These are phyloP conservation scores for Wallemia hederae DNA, from an alignment of 1,284 basidiomycete genomes.

Conservation along the genomic window DNA sequence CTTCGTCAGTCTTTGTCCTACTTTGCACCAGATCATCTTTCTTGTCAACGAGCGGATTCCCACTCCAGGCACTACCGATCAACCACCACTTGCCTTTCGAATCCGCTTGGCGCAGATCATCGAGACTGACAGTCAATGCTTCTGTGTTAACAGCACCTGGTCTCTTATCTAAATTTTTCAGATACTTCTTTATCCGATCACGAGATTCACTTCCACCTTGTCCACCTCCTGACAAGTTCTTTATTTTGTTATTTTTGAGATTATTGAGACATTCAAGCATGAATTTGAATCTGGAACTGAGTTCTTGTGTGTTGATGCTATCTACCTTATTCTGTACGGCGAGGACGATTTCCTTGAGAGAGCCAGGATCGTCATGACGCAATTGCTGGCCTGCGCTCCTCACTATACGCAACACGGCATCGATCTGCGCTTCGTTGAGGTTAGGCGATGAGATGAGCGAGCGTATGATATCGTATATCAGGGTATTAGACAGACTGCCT, in stretches of 20 bases:
- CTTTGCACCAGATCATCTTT: slow-evolving; percentile 10
- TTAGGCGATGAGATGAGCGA: slow-evolving; percentile 28
- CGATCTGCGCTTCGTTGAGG: slow-evolving; percentile 49
- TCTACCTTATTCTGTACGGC: slow-evolving; percentile 34
- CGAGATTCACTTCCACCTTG: slow-evolving; percentile 36
- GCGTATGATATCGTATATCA: slow-evolving; percentile 72
- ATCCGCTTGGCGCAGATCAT: slow-evolving; percentile 58
- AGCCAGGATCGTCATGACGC: slow-evolving; percentile 29
- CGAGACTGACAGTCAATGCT: slow-evolving; percentile 46
- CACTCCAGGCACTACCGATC: slow-evolving; percentile 83
- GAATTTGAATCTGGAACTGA: slow-evolving; percentile 53
- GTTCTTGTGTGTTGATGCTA: neutral
- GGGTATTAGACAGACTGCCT: slow-evolving; percentile 56
- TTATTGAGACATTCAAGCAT: slow-evolving; percentile 75
- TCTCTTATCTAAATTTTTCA: slow-evolving; percentile 42
- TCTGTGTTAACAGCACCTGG: slow-evolving; percentile 34
- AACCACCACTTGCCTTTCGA: slow-evolving; percentile 96
- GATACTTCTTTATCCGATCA: slow-evolving; percentile 56
- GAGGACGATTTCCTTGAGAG: slow-evolving; percentile 23
- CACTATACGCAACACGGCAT: slow-evolving; percentile 57
- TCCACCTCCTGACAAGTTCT: slow-evolving; percentile 25
- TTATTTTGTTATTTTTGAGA: slow-evolving; percentile 67
- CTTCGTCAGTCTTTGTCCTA: slow-evolving; percentile 17
- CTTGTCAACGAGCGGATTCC: slow-evolving; percentile 51
- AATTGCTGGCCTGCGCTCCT: slow-evolving; percentile 70